Evolutionary conservation across 1,284 basidiomycete species (phyloP).

Genomic region (Ustilago hordei): DNA sequence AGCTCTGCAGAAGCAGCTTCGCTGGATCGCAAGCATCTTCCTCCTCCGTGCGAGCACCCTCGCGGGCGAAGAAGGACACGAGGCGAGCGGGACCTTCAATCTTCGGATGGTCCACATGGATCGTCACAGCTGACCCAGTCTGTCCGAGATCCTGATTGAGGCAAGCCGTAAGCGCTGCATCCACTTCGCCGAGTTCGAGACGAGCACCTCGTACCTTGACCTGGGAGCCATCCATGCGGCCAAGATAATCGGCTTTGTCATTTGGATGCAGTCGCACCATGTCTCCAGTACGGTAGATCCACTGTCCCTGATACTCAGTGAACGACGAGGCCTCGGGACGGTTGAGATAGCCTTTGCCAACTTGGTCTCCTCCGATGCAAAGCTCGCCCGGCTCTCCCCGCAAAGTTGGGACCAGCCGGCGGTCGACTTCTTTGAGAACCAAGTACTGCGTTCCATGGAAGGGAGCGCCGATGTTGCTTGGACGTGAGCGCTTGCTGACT

Average conservation of each 20-base stretch:
- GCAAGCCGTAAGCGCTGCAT: slow-evolving; percentile 31
- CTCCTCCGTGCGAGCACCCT: slow-evolving; percentile 19
- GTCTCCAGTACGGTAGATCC: slow-evolving; percentile 65
- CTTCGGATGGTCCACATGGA: slow-evolving; percentile 46
- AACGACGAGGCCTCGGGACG: slow-evolving; percentile 48
- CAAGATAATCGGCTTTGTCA: slow-evolving; percentile 62
- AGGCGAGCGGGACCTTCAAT: slow-evolving; percentile 43
- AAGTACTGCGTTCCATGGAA: slow-evolving; percentile 61
- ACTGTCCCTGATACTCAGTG: slow-evolving; percentile 26
- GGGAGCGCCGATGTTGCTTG: slow-evolving; percentile 58
- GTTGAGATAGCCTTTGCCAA: slow-evolving; percentile 59
- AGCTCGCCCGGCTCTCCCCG: slow-evolving; percentile 65
- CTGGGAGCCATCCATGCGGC: slow-evolving; percentile 59
- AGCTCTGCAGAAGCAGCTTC: slow-evolving; percentile 6
- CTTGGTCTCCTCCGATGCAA: slow-evolving; percentile 62
- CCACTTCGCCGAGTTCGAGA: slow-evolving; percentile 65
- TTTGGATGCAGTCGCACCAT: slow-evolving; percentile 55
- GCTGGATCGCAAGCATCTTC: slow-evolving; percentile 7
- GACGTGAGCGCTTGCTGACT: slow-evolving; percentile 37
- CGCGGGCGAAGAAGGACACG: slow-evolving; percentile 48
- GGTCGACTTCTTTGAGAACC: slow-evolving; percentile 45
- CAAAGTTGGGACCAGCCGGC: slow-evolving; percentile 39
- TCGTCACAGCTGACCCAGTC: slow-evolving; percentile 39
- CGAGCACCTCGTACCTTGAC: slow-evolving; percentile 67
- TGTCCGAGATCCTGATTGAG: slow-evolving; percentile 14